Base-by-base conservation (phyloP, 495 filamentous ascomycete species). In the Aspergillus leporis region DNA sequence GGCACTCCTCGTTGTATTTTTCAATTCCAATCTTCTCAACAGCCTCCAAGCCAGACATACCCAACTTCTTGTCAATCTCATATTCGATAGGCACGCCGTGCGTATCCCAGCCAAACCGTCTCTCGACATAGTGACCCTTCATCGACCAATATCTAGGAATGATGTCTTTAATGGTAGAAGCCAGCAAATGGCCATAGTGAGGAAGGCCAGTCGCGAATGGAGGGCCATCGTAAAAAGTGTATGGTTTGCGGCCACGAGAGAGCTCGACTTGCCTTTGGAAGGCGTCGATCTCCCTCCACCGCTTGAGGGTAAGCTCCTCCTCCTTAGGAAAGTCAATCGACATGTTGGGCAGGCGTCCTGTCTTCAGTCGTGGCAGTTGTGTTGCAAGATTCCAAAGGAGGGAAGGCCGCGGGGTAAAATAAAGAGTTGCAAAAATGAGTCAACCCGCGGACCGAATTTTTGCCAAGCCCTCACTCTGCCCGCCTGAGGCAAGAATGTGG, bases 81-180 rank as follows among this genome's bases (percentile, higher is more conserved):
- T 97, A 90, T 73, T 98, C 94, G 61, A 98, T 92, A 9, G 94
- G 94, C 23, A 98, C 77, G 56, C 94, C 94, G 71, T 98, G 94
- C 18, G 94, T 97, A 70, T 98, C 94, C 94, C 86, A 89, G 41
- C 86, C 86, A 64, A 89, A 89, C 40, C 86, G 75, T 51, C 82
- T 74, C 65, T 82, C 81, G 25, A 98, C 93, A 77, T 93, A 87
- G 66, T 87, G 86, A 13, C 94, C 94, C 73, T 95, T 96, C 92
- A 96, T 97, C 34, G 92, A 92, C 94, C 94, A 98, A 70, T 97
- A 98, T 62, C 93, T 78, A 1, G 93, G 93, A 63, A 98, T 94
- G 59, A 97, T 92, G 71, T 98, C 94, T 70, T 98, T 98, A 74
- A 97, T 96, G 18, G 94, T 97, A 22, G 93, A 97, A 19, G 93